phyloP scores from a whole-genome alignment of 2,329 filamentous ascomycete genomes.

The Aureobasidium mangrovei region DNA sequence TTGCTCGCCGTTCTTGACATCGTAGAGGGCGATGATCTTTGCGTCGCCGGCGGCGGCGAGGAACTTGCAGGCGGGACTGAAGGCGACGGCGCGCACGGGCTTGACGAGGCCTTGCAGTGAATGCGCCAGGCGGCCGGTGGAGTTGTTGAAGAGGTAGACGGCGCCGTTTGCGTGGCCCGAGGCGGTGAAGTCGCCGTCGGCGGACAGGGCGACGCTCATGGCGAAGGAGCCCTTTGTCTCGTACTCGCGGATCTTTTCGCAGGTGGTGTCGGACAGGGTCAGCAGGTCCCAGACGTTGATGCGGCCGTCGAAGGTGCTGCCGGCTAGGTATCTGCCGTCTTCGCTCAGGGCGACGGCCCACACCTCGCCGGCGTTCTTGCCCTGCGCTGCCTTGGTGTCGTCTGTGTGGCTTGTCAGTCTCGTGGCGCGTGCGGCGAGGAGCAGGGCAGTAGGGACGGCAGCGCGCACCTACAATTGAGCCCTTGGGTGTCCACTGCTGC shows the following conservation, averaged over 20 bases:
- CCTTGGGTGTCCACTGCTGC: conserved; percentile 46
- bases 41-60: conserved; percentile 88
- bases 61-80: conserved; percentile 76
- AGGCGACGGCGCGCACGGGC: conserved; percentile 74
- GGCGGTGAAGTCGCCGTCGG: conserved; percentile 76
- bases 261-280: conserved; percentile 28
- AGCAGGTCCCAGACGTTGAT: conserved; percentile 76
- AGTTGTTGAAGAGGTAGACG: conserved; percentile 92
- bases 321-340: conserved; percentile 76
- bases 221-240: conserved; percentile 92
- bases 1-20: conserved; percentile 85
- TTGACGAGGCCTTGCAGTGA: conserved; percentile 84
- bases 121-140: conserved; percentile 74
- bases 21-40: conserved; percentile 81
- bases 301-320: conserved; percentile 76
- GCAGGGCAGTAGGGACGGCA: not conserved
- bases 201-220: conserved; percentile 70
- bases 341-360: conserved; percentile 85
- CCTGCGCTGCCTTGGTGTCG: conserved; percentile 37
- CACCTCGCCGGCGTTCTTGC: conserved; percentile 53
- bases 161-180: conserved; percentile 88
- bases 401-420: conserved; percentile 25
- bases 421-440: not conserved
- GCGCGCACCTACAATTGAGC: conserved; percentile 37
- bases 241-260: conserved; percentile 65